These are phyloP conservation scores for Ganoderma lucidum DNA, from an alignment of 1,284 basidiomycete species.

Conservation along the genomic window DNA sequence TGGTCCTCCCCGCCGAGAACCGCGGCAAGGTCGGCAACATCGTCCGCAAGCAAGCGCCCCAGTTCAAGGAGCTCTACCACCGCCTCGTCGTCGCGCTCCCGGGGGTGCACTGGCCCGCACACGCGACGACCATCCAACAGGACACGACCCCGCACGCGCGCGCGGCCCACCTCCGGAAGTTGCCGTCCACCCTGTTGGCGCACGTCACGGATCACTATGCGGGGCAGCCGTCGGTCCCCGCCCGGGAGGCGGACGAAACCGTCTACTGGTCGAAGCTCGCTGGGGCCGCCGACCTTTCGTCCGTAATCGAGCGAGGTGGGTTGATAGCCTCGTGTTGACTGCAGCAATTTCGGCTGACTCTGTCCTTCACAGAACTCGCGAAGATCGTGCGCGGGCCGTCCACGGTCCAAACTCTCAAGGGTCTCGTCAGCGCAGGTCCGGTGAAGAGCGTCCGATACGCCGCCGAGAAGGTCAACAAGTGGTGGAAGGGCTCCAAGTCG, in stretches of 20 bases:
- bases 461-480: slow-evolving; percentile 82
- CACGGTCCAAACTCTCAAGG: slow-evolving; percentile 86
- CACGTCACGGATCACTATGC: slow-evolving; percentile 65
- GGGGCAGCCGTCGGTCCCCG: slow-evolving; percentile 38
- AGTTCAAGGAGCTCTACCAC: slow-evolving; percentile 91
- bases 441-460: slow-evolving; percentile 83
- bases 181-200: slow-evolving; percentile 73
- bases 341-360: not conserved
- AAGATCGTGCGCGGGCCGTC: slow-evolving; percentile 86
- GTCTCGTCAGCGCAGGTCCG: slow-evolving; percentile 84
- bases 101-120: slow-evolving; percentile 73
- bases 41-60: slow-evolving; percentile 81
- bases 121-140: slow-evolving; percentile 67
- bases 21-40: slow-evolving; percentile 95
- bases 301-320: slow-evolving; percentile 66
- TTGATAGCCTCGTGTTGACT: slow-evolving; percentile 12
- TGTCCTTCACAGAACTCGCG: slow-evolving; percentile 63
- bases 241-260: slow-evolving; percentile 64
- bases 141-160: slow-evolving; percentile 71
- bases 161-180: slow-evolving; percentile 77
- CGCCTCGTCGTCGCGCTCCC: slow-evolving; percentile 80
- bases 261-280: slow-evolving; percentile 82
- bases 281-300: slow-evolving; percentile 63
- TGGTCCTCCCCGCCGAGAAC: slow-evolving; percentile 95
- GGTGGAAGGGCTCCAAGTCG: slow-evolving; percentile 63